phyloP scores from a whole-genome alignment of 768 basidiomycete genomes.

The Tylopilus sp. region DNA sequence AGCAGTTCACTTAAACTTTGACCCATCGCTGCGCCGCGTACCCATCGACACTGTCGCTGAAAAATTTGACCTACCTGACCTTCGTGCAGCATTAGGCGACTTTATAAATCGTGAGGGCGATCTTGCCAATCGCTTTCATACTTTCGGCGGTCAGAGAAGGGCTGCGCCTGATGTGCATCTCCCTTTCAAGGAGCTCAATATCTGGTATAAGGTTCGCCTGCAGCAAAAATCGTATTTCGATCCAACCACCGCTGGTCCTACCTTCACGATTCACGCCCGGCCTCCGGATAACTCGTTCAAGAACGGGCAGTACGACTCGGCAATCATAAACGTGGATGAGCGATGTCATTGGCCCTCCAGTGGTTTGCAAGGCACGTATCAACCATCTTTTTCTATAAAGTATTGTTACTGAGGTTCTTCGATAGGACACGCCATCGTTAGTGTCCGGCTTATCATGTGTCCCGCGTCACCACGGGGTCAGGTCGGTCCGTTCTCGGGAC shows the following conservation, averaged over 20 bases:
- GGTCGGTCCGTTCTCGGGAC: neutral
- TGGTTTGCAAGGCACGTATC: neutral
- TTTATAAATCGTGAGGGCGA: neutral
- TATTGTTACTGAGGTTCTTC: too few relatives aligned
- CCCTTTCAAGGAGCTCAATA: neutral
- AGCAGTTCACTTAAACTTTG: neutral
- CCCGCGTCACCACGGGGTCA: neutral
- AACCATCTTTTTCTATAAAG: too few relatives aligned
- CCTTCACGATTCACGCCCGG: neutral
- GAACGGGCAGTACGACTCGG: neutral
- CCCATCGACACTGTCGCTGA: neutral
- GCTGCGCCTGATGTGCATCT: neutral
- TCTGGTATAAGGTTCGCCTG: neutral
- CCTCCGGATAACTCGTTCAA: neutral
- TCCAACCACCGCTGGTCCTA: neutral
- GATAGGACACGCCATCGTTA: neutral
- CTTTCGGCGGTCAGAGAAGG: neutral
- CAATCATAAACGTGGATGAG: neutral
- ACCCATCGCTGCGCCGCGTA: fast-evolving
- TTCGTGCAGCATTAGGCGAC: too few relatives aligned
- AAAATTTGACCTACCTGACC: too few relatives aligned
- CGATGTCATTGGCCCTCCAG: neutral
- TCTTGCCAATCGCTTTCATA: neutral
- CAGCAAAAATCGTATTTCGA: neutral
- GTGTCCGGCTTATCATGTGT: neutral